Evolutionary conservation across 768 basidiomycete genomes (phyloP), one percentile per base, ranked within the genome.

Genomic region (Rhizopogon vesiculosus): DNA sequence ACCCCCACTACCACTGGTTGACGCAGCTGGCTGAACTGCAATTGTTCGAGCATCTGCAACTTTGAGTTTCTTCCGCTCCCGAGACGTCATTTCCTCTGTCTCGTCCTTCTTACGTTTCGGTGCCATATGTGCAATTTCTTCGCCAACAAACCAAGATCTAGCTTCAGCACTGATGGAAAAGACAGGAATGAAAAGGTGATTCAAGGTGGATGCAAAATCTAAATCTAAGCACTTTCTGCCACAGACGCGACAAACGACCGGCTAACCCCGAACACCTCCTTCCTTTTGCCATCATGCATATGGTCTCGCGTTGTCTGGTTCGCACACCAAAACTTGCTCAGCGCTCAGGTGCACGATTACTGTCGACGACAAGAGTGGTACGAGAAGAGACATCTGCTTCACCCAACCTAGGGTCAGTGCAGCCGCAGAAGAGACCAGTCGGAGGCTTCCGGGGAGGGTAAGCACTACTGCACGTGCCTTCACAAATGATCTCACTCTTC

Each of bases 371-470:
- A 18, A 60, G 65, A 45, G 62, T 73, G 35, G 60, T 75, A 49
- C 76, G 73, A 51, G 78, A 80, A 58, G 81, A 80, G 45, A 62
- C 67, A 7, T 19, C 69, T 13, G 62, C 72, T 1, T 53, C 71
- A 45, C 72, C 82, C 39, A 83, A 82, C 58, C 65, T 86, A 46
- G 86, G 86, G 15, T 69, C 76, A 1, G 69, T 81, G 33, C 77
- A 79, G 19, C 75, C 73, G 13, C 81, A 82, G 58, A 89, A 84
- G 77, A 87, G 82, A 72, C 90, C 91, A 5, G 75, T 93, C 61
- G 91, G 91, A 45, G 84, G 82, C 52, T 80, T 86, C 65, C 80
- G 82, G 60, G 83, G 85, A 69, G 85, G 85, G 85, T 83, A 56
- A 63, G 75, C 31, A 59, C 41, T 56, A 18, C 38, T 50, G 51